phyloP scores from a whole-genome alignment of 2,329 filamentous ascomycete species.

The Trematosphaeria pertusa region DNA sequence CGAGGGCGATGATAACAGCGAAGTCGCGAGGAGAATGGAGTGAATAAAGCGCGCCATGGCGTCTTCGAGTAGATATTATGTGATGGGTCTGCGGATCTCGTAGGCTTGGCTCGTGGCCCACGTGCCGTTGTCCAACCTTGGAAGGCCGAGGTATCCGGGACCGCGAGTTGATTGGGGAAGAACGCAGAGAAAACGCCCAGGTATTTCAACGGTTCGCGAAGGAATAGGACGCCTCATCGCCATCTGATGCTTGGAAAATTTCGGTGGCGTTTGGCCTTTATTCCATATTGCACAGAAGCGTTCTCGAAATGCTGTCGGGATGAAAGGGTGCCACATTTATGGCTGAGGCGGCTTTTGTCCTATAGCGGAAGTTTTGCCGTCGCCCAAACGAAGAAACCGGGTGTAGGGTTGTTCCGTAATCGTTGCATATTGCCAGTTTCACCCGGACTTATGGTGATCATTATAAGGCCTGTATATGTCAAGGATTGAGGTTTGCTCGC shows the following conservation, averaged over 20 bases:
- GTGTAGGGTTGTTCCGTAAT: neutral
- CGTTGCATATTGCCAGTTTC: constrained; percentile 2
- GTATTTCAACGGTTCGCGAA: too few relatives aligned
- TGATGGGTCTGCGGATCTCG: neutral
- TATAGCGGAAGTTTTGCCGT: constrained; percentile 5
- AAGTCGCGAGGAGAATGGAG: constrained; percentile 18
- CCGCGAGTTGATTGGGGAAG: too few relatives aligned
- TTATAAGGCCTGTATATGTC: neutral
- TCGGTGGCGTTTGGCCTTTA: neutral
- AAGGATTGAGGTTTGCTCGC: neutral
- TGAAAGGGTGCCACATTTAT: constrained; percentile 1
- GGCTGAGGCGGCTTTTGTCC: neutral
- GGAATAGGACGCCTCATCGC: too few relatives aligned
- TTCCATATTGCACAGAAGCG: constrained; percentile 8
- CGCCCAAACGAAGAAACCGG: neutral
- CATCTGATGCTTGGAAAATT: constrained; percentile 1
- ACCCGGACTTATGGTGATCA: constrained; percentile 1
- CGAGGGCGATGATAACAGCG: constrained; percentile 14
- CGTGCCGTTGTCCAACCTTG: too few relatives aligned
- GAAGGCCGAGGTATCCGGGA: too few relatives aligned
- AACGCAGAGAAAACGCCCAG: too few relatives aligned
- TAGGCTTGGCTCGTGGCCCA: too few relatives aligned
- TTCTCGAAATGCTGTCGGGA: constrained; percentile 4
- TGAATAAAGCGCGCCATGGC: constrained; percentile 13
- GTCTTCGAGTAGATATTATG: too few relatives aligned